These are phyloP conservation scores for Biscogniauxia marginata DNA, from an alignment of 2,329 filamentous ascomycete species.

Conservation along the genomic window DNA sequence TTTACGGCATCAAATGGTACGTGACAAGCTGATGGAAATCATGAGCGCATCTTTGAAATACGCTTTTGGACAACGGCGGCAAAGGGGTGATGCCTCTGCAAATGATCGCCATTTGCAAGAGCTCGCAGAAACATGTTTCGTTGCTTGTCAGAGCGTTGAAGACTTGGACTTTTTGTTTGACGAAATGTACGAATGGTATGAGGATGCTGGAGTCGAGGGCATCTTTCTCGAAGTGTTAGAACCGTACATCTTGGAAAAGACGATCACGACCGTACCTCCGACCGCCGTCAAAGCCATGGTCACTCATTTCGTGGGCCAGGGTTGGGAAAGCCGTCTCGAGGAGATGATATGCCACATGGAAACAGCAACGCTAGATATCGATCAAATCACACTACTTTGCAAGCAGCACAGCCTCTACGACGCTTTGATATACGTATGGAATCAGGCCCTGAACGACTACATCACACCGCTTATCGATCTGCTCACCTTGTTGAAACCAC, in stretches of 20 bases:
- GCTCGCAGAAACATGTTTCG: constrained; percentile 79
- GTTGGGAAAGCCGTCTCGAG: constrained; percentile 76
- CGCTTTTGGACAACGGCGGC: constrained; percentile 69
- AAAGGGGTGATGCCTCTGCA: constrained; percentile 44
- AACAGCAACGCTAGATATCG: constrained; percentile 86
- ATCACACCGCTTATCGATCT: constrained; percentile 88
- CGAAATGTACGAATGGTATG: constrained; percentile 86
- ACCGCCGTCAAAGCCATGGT: constrained; percentile 84
- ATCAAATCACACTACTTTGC: constrained; percentile 87
- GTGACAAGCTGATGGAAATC: constrained; percentile 87
- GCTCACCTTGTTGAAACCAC: constrained; percentile 62
- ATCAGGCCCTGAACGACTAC: constrained; percentile 83
- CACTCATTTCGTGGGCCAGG: constrained; percentile 72
- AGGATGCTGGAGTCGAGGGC: constrained; percentile 69
- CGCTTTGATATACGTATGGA: constrained; percentile 96
- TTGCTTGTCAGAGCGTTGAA: constrained; percentile 74
- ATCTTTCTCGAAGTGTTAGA: constrained; percentile 88
- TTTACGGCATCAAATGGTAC: constrained; percentile 76
- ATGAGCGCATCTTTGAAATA: constrained; percentile 90
- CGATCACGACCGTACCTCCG: constrained; percentile 74
- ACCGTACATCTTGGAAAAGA: constrained; percentile 78
- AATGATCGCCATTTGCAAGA: constrained; percentile 67
- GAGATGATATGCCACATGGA: constrained; percentile 94
- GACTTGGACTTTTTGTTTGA: constrained; percentile 87
- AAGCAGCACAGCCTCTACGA: constrained; percentile 92